Evolutionary conservation across 768 basidiomycete genomes (phyloP), one percentile per base, ranked within the genome.

Genomic region (Podaxis sp.): DNA sequence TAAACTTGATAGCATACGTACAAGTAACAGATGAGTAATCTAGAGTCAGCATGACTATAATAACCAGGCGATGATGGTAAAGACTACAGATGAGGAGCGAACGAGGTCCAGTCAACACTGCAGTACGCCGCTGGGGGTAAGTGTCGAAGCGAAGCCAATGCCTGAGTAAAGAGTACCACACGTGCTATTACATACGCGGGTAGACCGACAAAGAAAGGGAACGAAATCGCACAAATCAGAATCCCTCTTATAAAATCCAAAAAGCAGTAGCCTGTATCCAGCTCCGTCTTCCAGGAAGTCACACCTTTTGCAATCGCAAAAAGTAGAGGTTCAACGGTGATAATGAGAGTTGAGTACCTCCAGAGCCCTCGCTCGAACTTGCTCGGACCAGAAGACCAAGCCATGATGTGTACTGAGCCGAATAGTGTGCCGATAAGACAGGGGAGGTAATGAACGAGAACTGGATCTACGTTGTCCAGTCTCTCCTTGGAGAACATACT

Each of bases 141-240:
- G 15, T 57, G 24, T 44, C 28, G 39, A 28, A 57, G 57, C 6
- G 57, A 57, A 33, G 28, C 44, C 24, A 57, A 12, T 2, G 57
- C 57, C 26, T 57, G 44, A 6, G 57, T 57, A 24, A 57, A 30
- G 17, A 57, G 57, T 13, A 44, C 26, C 8, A 48, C 40, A 28
- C 57, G 57, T 40, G 57, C 57, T 15, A 57, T 33, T 7, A 57
- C 40, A 46, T 57, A 57, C n/a, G 40, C 28, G n/a, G 57, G 57
- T 6, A 57, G 8, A 28, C 57, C 57, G n/a, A 46, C 9, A 46
- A 57, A 48, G 40, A 57, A 57, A n/a, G 56, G 56, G 28, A 57
- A 30, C 57, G 40, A 48, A 30, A 57, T 57, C 13, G 19, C 7
- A 17, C 28, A 22, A 15, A 57, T 57, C 42, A 57, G 57, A 30